Evolutionary conservation across 2,329 filamentous ascomycete genomes (phyloP).

Genomic region (Cordyceps pruinosa): DNA sequence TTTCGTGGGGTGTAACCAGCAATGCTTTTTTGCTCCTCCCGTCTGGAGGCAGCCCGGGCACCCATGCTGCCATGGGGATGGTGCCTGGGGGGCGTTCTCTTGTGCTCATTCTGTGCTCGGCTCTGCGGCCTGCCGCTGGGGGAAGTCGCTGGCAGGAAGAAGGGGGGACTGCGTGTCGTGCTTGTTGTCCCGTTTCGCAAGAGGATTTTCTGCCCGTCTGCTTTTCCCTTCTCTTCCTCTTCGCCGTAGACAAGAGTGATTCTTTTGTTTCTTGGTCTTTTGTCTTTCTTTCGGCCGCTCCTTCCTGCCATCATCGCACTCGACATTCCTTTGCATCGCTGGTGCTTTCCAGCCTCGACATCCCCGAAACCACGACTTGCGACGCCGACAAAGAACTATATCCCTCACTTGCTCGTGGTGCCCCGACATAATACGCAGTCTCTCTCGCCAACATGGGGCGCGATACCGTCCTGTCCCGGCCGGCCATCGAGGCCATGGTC

Average conservation of each 20-base stretch:
- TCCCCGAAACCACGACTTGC: background rate
- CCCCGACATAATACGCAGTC: background rate
- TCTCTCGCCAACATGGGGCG: conserved; percentile 27
- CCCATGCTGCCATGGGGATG: background rate
- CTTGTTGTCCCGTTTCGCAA: background rate
- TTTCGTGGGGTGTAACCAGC: background rate
- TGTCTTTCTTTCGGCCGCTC: background rate
- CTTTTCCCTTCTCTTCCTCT: background rate
- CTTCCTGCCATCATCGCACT: background rate
- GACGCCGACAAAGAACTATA: background rate
- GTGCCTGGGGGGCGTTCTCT: too few species aligned
- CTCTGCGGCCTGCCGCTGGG: background rate
- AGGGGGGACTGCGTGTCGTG: background rate
- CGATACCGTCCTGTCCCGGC: conserved; percentile 36
- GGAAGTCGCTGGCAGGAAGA: background rate
- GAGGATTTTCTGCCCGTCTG: too few species aligned
- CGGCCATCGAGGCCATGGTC: conserved; percentile 44
- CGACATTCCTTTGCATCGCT: background rate
- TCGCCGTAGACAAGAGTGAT: background rate
- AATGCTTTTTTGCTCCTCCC: background rate
- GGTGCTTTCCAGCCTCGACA: background rate
- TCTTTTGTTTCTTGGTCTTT: background rate
- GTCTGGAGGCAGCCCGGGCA: background rate
- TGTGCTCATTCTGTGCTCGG: background rate
- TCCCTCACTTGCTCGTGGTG: background rate